phyloP scores from a whole-genome alignment of 768 basidiomycete genomes.

The Russula virescens region DNA sequence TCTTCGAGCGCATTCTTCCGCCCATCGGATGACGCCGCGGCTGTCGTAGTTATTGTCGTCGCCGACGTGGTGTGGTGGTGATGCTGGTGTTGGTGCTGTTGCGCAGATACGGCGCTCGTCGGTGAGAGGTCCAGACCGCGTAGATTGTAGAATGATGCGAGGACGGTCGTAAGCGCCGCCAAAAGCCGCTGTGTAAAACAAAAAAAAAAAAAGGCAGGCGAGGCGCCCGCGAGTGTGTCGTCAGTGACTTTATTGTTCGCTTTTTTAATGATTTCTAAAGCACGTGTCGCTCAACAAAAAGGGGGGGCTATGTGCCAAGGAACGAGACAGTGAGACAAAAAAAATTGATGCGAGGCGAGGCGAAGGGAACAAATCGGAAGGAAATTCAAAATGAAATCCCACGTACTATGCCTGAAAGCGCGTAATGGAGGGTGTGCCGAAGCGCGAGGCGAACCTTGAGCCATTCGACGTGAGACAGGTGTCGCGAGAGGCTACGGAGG shows the following conservation, averaged over 20 bases:
- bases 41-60: too few species aligned
- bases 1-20: constrained; percentile 34
- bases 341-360: neutral
- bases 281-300: too few species aligned
- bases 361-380: too few species aligned
- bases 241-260: too few species aligned
- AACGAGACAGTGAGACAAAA: neutral
- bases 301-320: too few species aligned
- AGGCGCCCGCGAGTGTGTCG: too few species aligned
- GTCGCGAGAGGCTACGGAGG: constrained; percentile 48
- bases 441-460: constrained; percentile 55
- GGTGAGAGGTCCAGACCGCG: constrained; percentile 55
- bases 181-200: constrained; percentile 42
- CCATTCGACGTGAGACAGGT: constrained; percentile 45
- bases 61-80: constrained; percentile 24
- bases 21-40: constrained; percentile 25
- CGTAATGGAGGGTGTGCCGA: constrained; percentile 59
- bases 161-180: constrained; percentile 53
- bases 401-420: constrained; percentile 62
- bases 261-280: too few species aligned
- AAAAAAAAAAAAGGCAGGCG: neutral
- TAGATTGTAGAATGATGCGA: constrained; percentile 45
- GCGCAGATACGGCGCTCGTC: constrained; percentile 36
- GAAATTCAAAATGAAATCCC: too few species aligned
- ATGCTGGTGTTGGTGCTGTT: neutral